Percentiles rank a stretch among this genome's conserved stretches.
phyloP scores from a whole-genome alignment of 352 stramenopile species.

The Phytophthora brassicae region DNA sequence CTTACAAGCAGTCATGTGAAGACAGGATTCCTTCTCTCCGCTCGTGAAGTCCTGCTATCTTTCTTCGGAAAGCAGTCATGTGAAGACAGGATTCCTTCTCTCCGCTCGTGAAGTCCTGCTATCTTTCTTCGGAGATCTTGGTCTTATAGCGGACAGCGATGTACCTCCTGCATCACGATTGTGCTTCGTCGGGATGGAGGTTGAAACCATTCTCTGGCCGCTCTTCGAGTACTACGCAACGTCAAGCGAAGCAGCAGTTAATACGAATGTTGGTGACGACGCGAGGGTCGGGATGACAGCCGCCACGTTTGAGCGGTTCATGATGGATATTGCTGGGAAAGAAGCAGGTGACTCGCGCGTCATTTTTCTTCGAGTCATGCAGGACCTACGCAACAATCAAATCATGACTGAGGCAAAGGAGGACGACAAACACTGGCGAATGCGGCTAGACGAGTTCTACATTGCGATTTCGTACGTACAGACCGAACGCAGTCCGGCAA shows the following conservation, averaged over 20 bases:
- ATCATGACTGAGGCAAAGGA: constrained; percentile 7
- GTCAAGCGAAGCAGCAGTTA: constrained; percentile 9
- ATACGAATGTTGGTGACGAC: constrained; percentile 22
- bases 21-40: constrained; percentile 43
- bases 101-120: constrained; percentile 66
- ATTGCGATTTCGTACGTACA: constrained; percentile 64
- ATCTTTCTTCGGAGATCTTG: constrained; percentile 70
- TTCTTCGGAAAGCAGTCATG: too few species aligned
- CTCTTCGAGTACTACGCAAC: constrained; percentile 79
- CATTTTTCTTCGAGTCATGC: constrained; percentile 53
- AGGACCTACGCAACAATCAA: constrained; percentile 29
- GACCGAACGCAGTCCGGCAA: constrained; percentile 33
- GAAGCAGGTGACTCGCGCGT: constrained; percentile 23
- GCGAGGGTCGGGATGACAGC: constrained; percentile 50
- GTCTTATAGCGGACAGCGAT: constrained; percentile 50
- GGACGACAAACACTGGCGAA: constrained; percentile 24
- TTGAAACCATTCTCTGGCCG: constrained; percentile 74
- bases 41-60: constrained; percentile 63
- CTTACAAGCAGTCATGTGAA: constrained; percentile 22
- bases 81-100: constrained; percentile 33
- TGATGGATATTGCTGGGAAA: constrained; percentile 62
- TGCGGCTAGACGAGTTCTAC: constrained; percentile 78
- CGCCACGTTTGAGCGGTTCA: constrained; percentile 58
- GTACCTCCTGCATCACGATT: constrained; percentile 35
- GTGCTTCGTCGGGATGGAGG: constrained; percentile 69